Percentiles rank a stretch among this genome's conserved stretches.
These are phyloP conservation scores for Eimeria praecox DNA, from an alignment of 169 alveolate species.

Conservation along the genomic window DNA sequence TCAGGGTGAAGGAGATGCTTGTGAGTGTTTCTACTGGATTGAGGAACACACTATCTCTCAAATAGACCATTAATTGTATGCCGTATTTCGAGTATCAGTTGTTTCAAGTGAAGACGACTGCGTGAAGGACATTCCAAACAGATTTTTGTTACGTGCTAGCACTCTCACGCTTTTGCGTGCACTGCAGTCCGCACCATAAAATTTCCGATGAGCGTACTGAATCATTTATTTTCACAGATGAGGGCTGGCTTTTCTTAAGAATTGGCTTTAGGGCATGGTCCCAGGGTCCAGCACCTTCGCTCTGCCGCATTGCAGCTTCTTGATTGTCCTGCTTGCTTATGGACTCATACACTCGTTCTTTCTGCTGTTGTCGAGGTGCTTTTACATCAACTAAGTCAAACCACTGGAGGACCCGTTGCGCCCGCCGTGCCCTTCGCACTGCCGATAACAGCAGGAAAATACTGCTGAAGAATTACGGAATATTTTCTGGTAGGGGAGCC, in stretches of 20 bases:
- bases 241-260: conserved; percentile 22
- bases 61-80: too few species aligned
- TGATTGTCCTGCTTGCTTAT: neutral
- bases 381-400: conserved; percentile 17
- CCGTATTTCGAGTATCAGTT: too few species aligned
- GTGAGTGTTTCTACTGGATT: neutral
- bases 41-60: neutral
- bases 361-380: neutral
- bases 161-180: neutral
- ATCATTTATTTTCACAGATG: neutral
- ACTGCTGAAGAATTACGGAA: too few species aligned
- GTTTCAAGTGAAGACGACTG: too few species aligned
- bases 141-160: neutral
- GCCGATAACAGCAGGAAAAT: neutral
- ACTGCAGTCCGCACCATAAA: neutral
- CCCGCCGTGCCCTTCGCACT: conserved; percentile 55
- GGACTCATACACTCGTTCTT: neutral
- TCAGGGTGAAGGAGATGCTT: neutral
- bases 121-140: neutral
- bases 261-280: neutral
- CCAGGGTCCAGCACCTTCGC: neutral
- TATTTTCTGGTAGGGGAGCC: neutral
- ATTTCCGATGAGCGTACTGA: neutral
- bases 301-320: neutral
- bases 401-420: conserved; percentile 52